Conservation (phyloP, 441 rosid species). For the Erodium trifolium region DNA sequence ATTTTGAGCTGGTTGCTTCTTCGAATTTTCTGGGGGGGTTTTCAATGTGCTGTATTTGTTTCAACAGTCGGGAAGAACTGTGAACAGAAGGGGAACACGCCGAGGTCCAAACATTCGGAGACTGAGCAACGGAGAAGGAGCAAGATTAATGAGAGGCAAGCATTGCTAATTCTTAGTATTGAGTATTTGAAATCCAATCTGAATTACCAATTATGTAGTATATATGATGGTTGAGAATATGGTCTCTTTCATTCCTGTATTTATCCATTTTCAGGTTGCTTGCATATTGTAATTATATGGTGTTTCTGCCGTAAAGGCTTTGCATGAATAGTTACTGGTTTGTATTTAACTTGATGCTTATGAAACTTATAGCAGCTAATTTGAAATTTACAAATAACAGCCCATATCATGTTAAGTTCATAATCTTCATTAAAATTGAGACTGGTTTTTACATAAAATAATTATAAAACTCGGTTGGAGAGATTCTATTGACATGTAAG, state of each 20-base stretch:
- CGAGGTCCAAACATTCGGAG: conserved; percentile 55
- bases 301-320: neutral
- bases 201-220: neutral
- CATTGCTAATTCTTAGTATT: neutral
- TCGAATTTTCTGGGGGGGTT: neutral
- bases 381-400: too few species aligned
- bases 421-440: too few species aligned
- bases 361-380: neutral
- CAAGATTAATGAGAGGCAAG: conserved; percentile 56
- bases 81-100: conserved; percentile 29
- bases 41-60: neutral
- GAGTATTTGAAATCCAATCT: neutral
- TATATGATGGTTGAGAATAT: neutral
- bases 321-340: too few species aligned
- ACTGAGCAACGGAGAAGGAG: conserved; percentile 64
- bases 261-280: neutral
- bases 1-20: neutral
- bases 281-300: neutral
- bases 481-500: neutral
- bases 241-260: neutral
- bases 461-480: neutral
- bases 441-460: too few species aligned
- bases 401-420: too few species aligned
- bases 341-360: neutral
- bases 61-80: conserved; percentile 24